Evolutionary conservation across 2,329 filamentous ascomycete genomes (phyloP).

Genomic region (Sarocladiaceae sp.): DNA sequence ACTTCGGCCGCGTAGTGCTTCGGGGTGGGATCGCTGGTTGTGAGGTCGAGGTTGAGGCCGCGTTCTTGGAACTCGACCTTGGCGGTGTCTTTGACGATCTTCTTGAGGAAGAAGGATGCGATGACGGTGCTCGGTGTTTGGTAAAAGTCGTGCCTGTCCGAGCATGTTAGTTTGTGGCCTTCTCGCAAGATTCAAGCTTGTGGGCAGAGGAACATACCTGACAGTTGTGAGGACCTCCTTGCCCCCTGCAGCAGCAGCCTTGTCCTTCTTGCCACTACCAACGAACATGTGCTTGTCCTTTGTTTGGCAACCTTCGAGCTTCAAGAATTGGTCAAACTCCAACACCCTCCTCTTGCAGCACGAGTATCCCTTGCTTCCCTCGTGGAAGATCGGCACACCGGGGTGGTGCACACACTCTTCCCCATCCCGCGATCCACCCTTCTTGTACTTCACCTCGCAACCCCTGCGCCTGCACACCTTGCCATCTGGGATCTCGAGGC

Average conservation of each 20-base stretch:
- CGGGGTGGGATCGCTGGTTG: conserved; percentile 69
- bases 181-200: neutral
- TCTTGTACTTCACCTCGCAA: conserved; percentile 65
- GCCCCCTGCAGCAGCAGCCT: conserved; percentile 31
- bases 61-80: conserved; percentile 64
- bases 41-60: conserved; percentile 71
- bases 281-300: conserved; percentile 82
- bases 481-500: conserved; percentile 66
- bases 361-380: conserved; percentile 95
- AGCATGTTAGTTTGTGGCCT: neutral
- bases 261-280: conserved; percentile 65
- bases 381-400: conserved; percentile 89
- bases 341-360: conserved; percentile 95
- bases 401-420: conserved; percentile 88
- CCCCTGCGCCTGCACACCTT: conserved; percentile 73
- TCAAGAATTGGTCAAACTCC: conserved; percentile 98
- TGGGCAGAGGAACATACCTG: conserved; percentile 46
- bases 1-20: conserved; percentile 77
- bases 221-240: conserved; percentile 79
- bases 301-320: conserved; percentile 84
- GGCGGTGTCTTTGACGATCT: conserved; percentile 80
- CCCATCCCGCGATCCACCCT: conserved; percentile 54
- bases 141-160: conserved; percentile 75
- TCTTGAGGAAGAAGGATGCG: conserved; percentile 92
- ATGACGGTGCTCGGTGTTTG: conserved; percentile 84